Conservation (phyloP, 305 asterid genomes). For the Fraxinus sp. region DNA sequence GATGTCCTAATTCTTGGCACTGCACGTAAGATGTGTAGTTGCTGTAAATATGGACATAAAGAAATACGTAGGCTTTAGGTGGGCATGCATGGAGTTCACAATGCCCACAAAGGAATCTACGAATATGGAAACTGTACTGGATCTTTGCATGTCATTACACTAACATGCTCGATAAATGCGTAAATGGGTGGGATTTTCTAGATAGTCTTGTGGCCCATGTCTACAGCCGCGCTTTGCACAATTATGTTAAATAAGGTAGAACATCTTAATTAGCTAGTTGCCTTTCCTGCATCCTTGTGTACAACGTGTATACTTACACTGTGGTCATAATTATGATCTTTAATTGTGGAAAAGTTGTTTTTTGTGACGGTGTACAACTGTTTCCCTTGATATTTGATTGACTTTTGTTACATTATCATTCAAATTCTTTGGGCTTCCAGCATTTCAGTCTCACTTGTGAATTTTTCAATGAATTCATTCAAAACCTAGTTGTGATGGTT, state of each 20-base stretch:
- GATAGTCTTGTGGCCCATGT: not conserved
- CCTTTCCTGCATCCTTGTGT: not conserved
- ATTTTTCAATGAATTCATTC: not conserved
- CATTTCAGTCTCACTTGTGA: not conserved
- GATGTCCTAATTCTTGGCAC: slow-evolving; percentile 82
- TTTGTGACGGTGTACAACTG: not conserved
- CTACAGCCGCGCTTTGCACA: not conserved
- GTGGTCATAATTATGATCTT: not conserved
- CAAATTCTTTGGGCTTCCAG: not conserved
- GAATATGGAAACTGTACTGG: slow-evolving; percentile 15
- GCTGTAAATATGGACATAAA: slow-evolving; percentile 87
- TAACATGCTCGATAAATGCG: not conserved
- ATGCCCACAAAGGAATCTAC: slow-evolving; percentile 64
- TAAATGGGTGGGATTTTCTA: not conserved
- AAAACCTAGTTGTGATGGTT: not conserved
- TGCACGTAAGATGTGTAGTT: slow-evolving; percentile 56
- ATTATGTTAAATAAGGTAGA: not conserved
- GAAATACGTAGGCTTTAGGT: slow-evolving; percentile 54
- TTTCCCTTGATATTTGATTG: not conserved
- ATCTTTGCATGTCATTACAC: not conserved
- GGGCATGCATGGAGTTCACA: slow-evolving; percentile 49
- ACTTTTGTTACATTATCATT: not conserved
- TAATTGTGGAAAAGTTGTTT: not conserved
- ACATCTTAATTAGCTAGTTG: not conserved
- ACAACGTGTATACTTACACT: not conserved